phyloP scores from a whole-genome alignment of 371 early-diverging fungal genomes.

The Actinomortierella wolfii region DNA sequence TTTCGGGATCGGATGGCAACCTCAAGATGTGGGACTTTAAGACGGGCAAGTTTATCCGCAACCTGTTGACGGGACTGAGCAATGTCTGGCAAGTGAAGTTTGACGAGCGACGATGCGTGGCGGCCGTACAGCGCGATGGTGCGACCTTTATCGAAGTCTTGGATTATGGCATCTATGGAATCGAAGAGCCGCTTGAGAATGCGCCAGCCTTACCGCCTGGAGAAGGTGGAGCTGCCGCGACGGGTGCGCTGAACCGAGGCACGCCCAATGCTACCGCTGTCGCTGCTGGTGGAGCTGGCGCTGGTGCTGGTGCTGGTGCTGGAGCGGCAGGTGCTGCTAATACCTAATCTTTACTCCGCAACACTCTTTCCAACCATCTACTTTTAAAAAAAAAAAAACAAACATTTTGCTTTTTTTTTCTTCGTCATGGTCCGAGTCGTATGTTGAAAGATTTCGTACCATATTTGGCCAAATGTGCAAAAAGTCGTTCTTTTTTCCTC shows the following conservation, averaged over 20 bases:
- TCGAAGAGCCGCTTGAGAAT: slow-evolving; percentile 50
- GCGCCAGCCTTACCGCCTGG: slow-evolving; percentile 34
- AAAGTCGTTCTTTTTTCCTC: too few relatives aligned
- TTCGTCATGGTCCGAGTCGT: too few relatives aligned
- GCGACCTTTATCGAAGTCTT: slow-evolving; percentile 36
- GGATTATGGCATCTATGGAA: slow-evolving; percentile 56
- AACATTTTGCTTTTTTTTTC: too few relatives aligned
- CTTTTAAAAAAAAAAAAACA: too few relatives aligned
- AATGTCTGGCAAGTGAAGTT: slow-evolving; percentile 95
- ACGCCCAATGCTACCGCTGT: too few relatives aligned
- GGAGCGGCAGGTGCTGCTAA: slow-evolving; percentile 6
- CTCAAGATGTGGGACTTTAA: slow-evolving; percentile 94
- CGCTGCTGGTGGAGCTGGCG: background rate
- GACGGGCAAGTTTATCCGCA: slow-evolving; percentile 76
- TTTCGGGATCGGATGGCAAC: slow-evolving; percentile 93
- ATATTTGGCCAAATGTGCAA: too few relatives aligned
- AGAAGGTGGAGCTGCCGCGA: slow-evolving; percentile 18
- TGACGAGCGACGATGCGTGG: slow-evolving; percentile 85
- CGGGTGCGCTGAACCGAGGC: background rate
- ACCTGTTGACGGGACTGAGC: slow-evolving; percentile 70
- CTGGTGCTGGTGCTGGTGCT: slow-evolving; percentile 4
- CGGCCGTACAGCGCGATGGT: slow-evolving; percentile 75
- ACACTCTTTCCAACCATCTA: too few relatives aligned
- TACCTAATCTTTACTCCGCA: background rate
- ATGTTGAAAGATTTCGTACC: too few relatives aligned